phyloP scores from a whole-genome alignment of 1,139 yeast species.

The Yamadazyma diddensiae region DNA sequence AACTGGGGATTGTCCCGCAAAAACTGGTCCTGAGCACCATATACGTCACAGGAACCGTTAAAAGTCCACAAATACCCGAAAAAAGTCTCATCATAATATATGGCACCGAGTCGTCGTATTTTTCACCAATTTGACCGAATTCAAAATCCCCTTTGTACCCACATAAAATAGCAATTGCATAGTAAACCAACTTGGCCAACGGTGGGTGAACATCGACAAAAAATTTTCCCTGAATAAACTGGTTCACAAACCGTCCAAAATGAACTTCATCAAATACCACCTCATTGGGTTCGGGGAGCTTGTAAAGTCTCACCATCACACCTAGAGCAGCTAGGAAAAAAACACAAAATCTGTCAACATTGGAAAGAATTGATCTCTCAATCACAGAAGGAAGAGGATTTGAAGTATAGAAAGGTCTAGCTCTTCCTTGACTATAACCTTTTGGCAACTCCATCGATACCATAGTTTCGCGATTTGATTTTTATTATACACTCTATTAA shows the following conservation, averaged over 20 bases:
- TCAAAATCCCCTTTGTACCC: slow-evolving; percentile 47
- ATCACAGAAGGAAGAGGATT: slow-evolving; percentile 7
- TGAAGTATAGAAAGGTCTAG: slow-evolving; percentile 14
- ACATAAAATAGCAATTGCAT: slow-evolving; percentile 34
- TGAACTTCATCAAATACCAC: slow-evolving; percentile 95
- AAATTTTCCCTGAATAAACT: slow-evolving; percentile 59
- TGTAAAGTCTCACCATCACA: slow-evolving; percentile 45
- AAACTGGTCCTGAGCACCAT: slow-evolving; percentile 47
- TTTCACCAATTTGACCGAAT: slow-evolving; percentile 31
- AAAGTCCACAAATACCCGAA: slow-evolving; percentile 40
- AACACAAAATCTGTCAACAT: slow-evolving; percentile 21
- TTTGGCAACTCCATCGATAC: slow-evolving; percentile 15
- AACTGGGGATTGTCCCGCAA: slow-evolving; percentile 40
- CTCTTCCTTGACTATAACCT: slow-evolving; percentile 20
- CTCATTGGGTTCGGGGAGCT: slow-evolving; percentile 63
- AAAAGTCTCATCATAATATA: slow-evolving; percentile 33
- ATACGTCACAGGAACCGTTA: slow-evolving; percentile 45
- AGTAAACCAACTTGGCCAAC: slow-evolving; percentile 47
- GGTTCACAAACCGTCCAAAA: slow-evolving; percentile 34
- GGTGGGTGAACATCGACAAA: slow-evolving; percentile 67
- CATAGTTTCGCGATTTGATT: slow-evolving; percentile 4
- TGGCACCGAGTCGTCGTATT: slow-evolving; percentile 30
- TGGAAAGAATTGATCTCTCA: slow-evolving; percentile 4
- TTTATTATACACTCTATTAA: slow-evolving; percentile 12
- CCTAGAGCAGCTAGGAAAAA: slow-evolving; percentile 21